Evolutionary conservation across 257 asterid species (phyloP), one percentile per base, ranked within the genome.

Genomic region (Henckelia pumila): DNA sequence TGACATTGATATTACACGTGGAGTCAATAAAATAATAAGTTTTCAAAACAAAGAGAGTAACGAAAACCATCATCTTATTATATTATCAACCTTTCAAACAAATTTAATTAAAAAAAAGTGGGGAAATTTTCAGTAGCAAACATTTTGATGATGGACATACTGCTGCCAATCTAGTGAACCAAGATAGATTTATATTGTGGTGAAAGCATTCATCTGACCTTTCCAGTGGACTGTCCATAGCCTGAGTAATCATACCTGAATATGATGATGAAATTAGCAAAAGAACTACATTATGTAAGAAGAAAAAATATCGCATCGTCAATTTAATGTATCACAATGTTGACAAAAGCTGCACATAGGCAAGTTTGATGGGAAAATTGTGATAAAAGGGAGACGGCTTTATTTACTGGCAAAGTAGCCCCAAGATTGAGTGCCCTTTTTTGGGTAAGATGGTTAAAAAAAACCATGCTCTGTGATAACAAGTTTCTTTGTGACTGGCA

Each of bases 241-340:
- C 99, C 99, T 3, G 99, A 94, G 83, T 94, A 94, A 74, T 94
- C 99, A 75, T 91, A 94, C 86, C 99, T 94, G 85, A 61, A 76
- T 44, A 71, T 6, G 13, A 69, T 63, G 66, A 68, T 71, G 9
- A 25, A 50, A 66, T 20, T 53, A 70, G 56, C 73, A 67, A 68
- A 79, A 68, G 55, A 57, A 52, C 32, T 24, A 71, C 49, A 66
- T 26, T 20, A 57, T 29, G 26, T 44, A 44, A 13, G 14, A 44
- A 16, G 68, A 29, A 1, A 29, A 69, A 72, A 69, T 22, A 47
- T 21, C 8, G 49, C 62, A 21, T 24, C 59, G 29, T 30, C 59
- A 35, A 6, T 68, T 60, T 56, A 9, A 25, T 65, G 26, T 22
- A 61, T 28, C 52, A 64, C 33, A 33, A n/a, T 49, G 52, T 33